phyloP scores from a whole-genome alignment of 495 filamentous ascomycete genomes.

The Penicillium paxilli region DNA sequence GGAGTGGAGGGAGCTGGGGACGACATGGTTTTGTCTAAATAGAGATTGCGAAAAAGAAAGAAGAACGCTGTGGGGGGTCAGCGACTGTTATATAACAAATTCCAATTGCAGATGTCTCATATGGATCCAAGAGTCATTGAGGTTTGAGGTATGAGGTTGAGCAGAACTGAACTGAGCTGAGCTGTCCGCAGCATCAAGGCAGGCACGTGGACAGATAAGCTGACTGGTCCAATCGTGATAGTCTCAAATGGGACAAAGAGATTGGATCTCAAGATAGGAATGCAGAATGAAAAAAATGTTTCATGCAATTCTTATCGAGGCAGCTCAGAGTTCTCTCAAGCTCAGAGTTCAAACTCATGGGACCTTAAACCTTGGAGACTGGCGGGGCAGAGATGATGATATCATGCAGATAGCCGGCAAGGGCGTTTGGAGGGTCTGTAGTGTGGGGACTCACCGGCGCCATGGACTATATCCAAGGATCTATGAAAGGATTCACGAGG shows the following conservation, averaged over 20 bases:
- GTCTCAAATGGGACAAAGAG: not conserved
- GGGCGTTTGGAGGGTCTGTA: not conserved
- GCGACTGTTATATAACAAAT: slow-evolving; percentile 2
- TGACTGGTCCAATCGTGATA: not conserved
- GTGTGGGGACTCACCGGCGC: slow-evolving; percentile 6
- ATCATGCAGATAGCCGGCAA: slow-evolving; percentile 1
- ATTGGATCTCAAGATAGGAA: not conserved
- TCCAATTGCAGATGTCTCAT: no score
- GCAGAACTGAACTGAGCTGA: no score
- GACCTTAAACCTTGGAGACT: no score
- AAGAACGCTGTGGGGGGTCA: slow-evolving; percentile 17
- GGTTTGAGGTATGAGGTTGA: no score
- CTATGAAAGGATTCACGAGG: not conserved
- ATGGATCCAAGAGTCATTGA: no score
- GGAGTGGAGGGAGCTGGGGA: slow-evolving; percentile 36
- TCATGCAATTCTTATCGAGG: not conserved
- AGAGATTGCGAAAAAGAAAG: slow-evolving; percentile 10
- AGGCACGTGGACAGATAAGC: not conserved
- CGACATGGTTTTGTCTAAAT: slow-evolving; percentile 30
- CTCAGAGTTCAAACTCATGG: no score
- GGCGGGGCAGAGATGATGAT: not conserved
- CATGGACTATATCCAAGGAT: slow-evolving; percentile 14
- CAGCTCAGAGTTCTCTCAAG: not conserved
- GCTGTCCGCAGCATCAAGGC: not conserved
- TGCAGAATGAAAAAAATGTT: not conserved